Evolutionary conservation across 2,329 filamentous ascomycete genomes (phyloP), one percentile per base, ranked within the genome.

Genomic region (Shiraia sp.): DNA sequence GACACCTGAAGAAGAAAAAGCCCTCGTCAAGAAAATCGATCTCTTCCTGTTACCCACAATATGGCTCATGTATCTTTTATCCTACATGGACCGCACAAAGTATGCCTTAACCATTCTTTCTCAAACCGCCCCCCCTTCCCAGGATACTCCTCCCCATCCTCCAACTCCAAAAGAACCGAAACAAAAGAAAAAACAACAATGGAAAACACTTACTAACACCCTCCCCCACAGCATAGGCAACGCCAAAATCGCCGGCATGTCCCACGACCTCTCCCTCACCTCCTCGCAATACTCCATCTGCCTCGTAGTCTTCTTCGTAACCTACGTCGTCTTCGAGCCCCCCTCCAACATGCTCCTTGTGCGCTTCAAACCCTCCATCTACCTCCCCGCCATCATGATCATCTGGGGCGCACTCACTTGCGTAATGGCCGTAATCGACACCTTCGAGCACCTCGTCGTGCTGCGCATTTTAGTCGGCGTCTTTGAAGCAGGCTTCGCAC

Each of bases 381-480:
- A 77, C 54, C 55, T 69, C 1, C 72, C 77, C 0, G 53, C 57
- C 6, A 76, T 79, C 51, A 80, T 83, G 79, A 61, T 76, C 4
- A 53, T 75, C 2, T 83, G 81, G 81, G 74, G 76, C 19, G 52
- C 56, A 0, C 57, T 78, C 17, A 75, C 76, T 24, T 76, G 75
- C 40, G 69, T 75, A 42, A 80, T 82, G 75, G 73, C 74, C 2
- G 67, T 67, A 2, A 71, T 77, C 30, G 63, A 77, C 6, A 72
- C 57, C 32, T 80, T 76, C 48, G 61, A 68, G 1, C 73, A 76
- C 2, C 65, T 82, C 1, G 65, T 81, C 14, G 73, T 73, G 2
- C 65, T 83, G 0, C 73, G 81, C 6, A 76, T 81, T 42, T 70
- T 80, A 30, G 72, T 82, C 22, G 80, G 80, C 32, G 57, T 80